phyloP scores from a whole-genome alignment of 495 filamentous ascomycete species.

The Hypoxylon lienhwacheense region DNA sequence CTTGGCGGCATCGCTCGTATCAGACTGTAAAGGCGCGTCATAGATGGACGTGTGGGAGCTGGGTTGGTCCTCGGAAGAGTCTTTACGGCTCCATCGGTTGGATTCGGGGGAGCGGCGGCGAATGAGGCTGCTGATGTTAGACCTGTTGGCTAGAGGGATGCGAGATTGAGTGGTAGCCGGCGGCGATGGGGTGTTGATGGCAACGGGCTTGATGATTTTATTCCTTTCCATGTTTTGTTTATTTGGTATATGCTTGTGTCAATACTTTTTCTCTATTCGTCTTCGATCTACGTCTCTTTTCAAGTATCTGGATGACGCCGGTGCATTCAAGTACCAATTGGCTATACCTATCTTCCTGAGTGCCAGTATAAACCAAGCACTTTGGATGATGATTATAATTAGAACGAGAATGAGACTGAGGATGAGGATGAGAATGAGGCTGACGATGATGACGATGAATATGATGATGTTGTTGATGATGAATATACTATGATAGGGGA shows the following conservation, averaged over 20 bases:
- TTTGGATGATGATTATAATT: too few relatives aligned
- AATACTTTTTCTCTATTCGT: conserved; percentile 14
- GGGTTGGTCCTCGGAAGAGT: conserved; percentile 43
- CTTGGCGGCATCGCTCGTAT: conserved; percentile 25
- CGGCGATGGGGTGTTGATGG: neutral
- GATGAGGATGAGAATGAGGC: too few relatives aligned
- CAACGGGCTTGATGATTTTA: conserved; percentile 2
- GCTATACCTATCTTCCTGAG: conserved; percentile 14
- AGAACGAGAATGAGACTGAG: too few relatives aligned
- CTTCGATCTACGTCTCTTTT: too few relatives aligned
- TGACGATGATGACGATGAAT: too few relatives aligned
- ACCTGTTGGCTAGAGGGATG: conserved; percentile 30
- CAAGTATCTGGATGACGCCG: conserved; percentile 22
- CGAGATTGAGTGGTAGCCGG: conserved; percentile 18
- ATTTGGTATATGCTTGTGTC: conserved; percentile 19
- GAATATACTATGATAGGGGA: too few relatives aligned
- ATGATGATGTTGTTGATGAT: too few relatives aligned
- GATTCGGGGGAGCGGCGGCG: conserved; percentile 8
- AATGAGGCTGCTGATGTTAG: conserved; percentile 19
- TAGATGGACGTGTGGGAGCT: conserved; percentile 45
- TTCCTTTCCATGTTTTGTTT: conserved; percentile 29
- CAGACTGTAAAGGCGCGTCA: conserved; percentile 40
- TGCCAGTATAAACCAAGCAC: neutral
- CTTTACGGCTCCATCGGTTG: conserved; percentile 35
- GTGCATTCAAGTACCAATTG: conserved; percentile 22